Evolutionary conservation across 176 grass and related monocot species (phyloP).

Genomic region (Lolium multiflorum): DNA sequence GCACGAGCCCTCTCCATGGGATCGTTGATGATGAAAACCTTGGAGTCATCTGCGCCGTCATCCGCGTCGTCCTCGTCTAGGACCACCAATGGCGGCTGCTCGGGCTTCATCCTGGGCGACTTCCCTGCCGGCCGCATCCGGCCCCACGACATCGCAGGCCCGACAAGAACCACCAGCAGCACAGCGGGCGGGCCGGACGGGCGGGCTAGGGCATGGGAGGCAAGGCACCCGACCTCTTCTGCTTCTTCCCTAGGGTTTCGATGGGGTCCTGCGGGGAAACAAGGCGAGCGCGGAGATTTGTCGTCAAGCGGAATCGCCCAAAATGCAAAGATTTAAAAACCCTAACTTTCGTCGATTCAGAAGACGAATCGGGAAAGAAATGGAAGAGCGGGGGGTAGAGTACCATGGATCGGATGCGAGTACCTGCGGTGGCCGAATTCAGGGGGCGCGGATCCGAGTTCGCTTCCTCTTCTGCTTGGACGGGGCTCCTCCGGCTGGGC

Average conservation of each 20-base stretch:
- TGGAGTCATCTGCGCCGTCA: neutral
- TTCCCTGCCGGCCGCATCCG: neutral
- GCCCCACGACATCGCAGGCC: constrained; percentile 46
- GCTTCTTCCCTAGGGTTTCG: neutral
- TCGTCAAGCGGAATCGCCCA: neutral
- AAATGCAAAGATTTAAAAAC: constrained; percentile 24
- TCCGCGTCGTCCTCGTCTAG: constrained; percentile 45
- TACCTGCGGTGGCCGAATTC: constrained; percentile 42
- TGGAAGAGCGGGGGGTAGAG: neutral
- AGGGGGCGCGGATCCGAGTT: constrained; percentile 16
- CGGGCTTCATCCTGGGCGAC: constrained; percentile 27
- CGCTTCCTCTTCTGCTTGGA: neutral
- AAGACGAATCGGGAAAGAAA: constrained; percentile 9
- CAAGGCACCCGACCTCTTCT: neutral
- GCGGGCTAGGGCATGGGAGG: constrained; percentile 22
- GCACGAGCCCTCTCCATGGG: constrained; percentile 31
- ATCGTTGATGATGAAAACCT: constrained; percentile 58
- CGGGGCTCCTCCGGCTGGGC: too few relatives aligned
- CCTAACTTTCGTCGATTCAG: neutral
- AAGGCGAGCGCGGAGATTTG: neutral
- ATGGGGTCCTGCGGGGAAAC: constrained; percentile 39
- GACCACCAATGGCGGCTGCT: constrained; percentile 26
- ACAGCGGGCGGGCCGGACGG: neutral
- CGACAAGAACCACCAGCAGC: neutral
- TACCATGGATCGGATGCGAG: neutral